Evolutionary conservation across 495 filamentous ascomycete species (phyloP).

Genomic region (Aspergillus avenaceus): DNA sequence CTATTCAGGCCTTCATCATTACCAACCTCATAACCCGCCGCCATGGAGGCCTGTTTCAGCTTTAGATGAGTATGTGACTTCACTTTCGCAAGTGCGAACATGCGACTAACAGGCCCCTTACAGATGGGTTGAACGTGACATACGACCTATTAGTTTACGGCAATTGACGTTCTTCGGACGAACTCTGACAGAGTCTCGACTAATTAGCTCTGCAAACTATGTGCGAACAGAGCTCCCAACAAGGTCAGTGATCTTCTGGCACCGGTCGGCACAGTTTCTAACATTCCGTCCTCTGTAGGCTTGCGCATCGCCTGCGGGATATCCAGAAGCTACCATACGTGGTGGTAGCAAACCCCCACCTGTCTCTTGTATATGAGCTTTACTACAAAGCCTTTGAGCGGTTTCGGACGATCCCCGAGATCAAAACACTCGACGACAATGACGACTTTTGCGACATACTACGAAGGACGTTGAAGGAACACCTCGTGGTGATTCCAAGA

Average conservation of each 20-base stretch:
- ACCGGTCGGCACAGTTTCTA: neutral
- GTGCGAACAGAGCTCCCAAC: slow-evolving; percentile 91
- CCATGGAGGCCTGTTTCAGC: slow-evolving; percentile 78
- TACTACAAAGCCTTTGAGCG: slow-evolving; percentile 95
- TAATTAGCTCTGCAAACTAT: slow-evolving; percentile 95
- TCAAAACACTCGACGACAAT: slow-evolving; percentile 86
- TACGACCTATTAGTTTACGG: slow-evolving; percentile 80
- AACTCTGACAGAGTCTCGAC: slow-evolving; percentile 80
- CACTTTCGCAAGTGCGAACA: slow-evolving; percentile 6
- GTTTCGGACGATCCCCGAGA: slow-evolving; percentile 76
- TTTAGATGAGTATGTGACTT: slow-evolving; percentile 75
- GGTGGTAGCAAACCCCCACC: slow-evolving; percentile 90
- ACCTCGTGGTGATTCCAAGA: slow-evolving; percentile 88
- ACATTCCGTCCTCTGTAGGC: slow-evolving; percentile 37
- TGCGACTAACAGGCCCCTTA: slow-evolving; percentile 6
- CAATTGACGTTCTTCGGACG: slow-evolving; percentile 94
- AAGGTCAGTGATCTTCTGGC: slow-evolving; percentile 47
- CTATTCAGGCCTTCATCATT: slow-evolving; percentile 15
- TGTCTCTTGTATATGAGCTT: slow-evolving; percentile 91
- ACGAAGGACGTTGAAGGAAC: slow-evolving; percentile 73
- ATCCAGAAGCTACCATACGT: slow-evolving; percentile 97
- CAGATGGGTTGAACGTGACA: slow-evolving; percentile 84
- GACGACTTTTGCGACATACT: slow-evolving; percentile 82
- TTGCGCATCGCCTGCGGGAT: slow-evolving; percentile 91
- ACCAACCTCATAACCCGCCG: slow-evolving; percentile 36